phyloP scores from a whole-genome alignment of 2,329 filamentous ascomycete genomes.

The Aureobasidium vineae region DNA sequence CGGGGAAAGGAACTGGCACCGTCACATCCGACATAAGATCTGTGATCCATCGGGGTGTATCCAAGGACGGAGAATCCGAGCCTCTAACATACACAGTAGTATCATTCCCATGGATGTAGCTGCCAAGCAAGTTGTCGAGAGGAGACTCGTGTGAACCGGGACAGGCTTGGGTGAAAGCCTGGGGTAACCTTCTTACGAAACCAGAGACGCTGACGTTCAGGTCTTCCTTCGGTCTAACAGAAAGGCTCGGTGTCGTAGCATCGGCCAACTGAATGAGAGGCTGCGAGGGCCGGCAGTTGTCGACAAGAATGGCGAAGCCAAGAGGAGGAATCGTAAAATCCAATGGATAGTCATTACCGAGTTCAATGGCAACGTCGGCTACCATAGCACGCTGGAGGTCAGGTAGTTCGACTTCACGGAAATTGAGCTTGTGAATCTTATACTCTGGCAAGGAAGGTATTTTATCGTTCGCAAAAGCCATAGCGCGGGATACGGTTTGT shows the following conservation, averaged over 20 bases:
- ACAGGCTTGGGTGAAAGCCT: slow-evolving; percentile 68
- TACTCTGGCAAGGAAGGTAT: slow-evolving; percentile 77
- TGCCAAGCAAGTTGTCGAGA: slow-evolving; percentile 74
- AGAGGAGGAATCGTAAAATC: slow-evolving; percentile 74
- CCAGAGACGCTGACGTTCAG: slow-evolving; percentile 70
- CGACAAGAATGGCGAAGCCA: slow-evolving; percentile 79
- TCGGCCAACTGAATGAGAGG: slow-evolving; percentile 76
- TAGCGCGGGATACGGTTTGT: slow-evolving; percentile 69
- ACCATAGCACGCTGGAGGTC: slow-evolving; percentile 65
- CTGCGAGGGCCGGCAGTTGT: slow-evolving; percentile 71
- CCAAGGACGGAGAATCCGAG: slow-evolving; percentile 61
- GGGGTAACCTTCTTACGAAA: slow-evolving; percentile 69
- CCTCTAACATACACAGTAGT: slow-evolving; percentile 82
- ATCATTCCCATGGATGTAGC: slow-evolving; percentile 76
- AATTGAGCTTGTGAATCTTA: slow-evolving; percentile 75
- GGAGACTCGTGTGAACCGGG: slow-evolving; percentile 77
- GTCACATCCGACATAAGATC: slow-evolving; percentile 78
- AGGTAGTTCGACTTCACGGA: slow-evolving; percentile 66
- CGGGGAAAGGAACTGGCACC: slow-evolving; percentile 80
- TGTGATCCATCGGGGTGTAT: slow-evolving; percentile 78
- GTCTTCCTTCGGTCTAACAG: slow-evolving; percentile 65
- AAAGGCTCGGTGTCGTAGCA: slow-evolving; percentile 65
- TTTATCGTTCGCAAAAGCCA: slow-evolving; percentile 70
- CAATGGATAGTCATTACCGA: slow-evolving; percentile 76
- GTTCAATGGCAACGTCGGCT: slow-evolving; percentile 71